Base-by-base conservation (phyloP, 495 filamentous ascomycete species). In the Penicillium cosmopolitanum region DNA sequence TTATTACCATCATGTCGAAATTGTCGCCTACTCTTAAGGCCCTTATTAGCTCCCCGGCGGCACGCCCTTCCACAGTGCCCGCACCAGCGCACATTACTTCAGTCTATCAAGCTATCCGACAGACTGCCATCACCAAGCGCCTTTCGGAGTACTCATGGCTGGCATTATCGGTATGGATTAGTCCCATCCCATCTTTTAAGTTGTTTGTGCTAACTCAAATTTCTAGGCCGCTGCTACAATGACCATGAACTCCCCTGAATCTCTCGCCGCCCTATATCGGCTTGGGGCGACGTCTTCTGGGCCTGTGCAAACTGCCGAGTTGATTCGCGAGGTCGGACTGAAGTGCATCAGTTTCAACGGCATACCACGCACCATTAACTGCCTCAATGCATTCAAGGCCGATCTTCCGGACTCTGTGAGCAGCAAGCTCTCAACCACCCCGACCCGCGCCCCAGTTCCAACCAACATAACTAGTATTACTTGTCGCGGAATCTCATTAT, bases 261-360 rank as follows among this genome's bases (percentile, higher is more conserved):
- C 86, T 31, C 77, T 90, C 55, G 69, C 80, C 2, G 66, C 67
- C 31, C 79, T 88, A 8, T 85, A 84, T 74, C 58, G 77, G 19
- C 65, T 85, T 15, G 82, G 84, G n/a, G 74, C 82, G 23, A 62
- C 70, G 33, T 63, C 71, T 15, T 50, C 67, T 46, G 59, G 72
- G 44, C 72, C 76, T 21, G 74, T 86, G n/a, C 73, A 78, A 40
- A 81, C 83, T 7, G 89, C 88, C 47, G 89, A 92, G 68, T 72
- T 91, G 18, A 90, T 93, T 80, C 85, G 90, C 63, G 89, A 92
- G 65, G 81, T 91, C 64, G 89, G 87, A 3, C 79, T 93, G 43
- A 93, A 93, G 70, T 92, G 89, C 72, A 92, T 93, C 68, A 85
- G 84, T 46, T 91, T 93, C 80, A 93, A 93, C 73, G 90, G 90